Evolutionary conservation across 2,329 filamentous ascomycete species (phyloP).

Genomic region (Stemphylium lycopersici): DNA sequence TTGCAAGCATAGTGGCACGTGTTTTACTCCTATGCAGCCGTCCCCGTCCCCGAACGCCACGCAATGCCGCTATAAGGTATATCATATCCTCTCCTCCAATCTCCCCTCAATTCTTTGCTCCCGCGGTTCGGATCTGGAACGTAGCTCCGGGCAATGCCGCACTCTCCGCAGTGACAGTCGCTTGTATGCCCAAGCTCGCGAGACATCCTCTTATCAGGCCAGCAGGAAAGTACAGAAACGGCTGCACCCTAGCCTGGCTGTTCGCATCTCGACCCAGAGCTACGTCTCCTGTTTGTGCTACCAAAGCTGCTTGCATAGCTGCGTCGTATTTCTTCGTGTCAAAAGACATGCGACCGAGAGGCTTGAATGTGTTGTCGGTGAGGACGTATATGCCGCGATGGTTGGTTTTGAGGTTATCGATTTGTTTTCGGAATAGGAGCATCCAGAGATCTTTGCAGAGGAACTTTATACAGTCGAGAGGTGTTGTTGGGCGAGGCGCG

Average conservation of each 20-base stretch:
- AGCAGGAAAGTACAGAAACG: slow-evolving; percentile 93
- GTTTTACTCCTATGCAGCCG: too few species aligned
- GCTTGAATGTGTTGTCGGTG: slow-evolving; percentile 90
- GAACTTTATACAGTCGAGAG: slow-evolving; percentile 96
- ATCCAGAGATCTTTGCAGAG: slow-evolving; percentile 98
- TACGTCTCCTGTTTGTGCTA: slow-evolving; percentile 40
- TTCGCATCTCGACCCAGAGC: slow-evolving; percentile 59
- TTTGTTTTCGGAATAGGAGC: slow-evolving; percentile 92
- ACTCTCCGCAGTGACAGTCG: slow-evolving; percentile 89
- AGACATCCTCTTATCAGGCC: slow-evolving; percentile 91
- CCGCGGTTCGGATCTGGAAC: slow-evolving; percentile 91
- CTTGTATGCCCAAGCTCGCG: slow-evolving; percentile 87
- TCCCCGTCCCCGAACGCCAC: slow-evolving; percentile 27
- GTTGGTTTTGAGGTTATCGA: slow-evolving; percentile 98
- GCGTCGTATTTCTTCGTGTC: slow-evolving; percentile 55
- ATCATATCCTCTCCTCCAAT: background rate
- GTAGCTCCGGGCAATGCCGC: slow-evolving; percentile 85
- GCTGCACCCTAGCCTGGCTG: slow-evolving; percentile 39
- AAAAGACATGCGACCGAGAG: slow-evolving; percentile 87
- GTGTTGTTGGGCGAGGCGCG: slow-evolving; percentile 86
- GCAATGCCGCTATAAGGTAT: slow-evolving; percentile 40
- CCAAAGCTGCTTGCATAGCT: slow-evolving; percentile 34
- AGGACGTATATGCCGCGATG: slow-evolving; percentile 95
- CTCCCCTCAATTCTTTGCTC: slow-evolving; percentile 65
- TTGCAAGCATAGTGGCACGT: too few species aligned